A percentile compares a stretch with the other conserved stretches of the same genome.
Conservation (phyloP, 2,329 filamentous ascomycete genomes). For the Microcera coccophila region DNA sequence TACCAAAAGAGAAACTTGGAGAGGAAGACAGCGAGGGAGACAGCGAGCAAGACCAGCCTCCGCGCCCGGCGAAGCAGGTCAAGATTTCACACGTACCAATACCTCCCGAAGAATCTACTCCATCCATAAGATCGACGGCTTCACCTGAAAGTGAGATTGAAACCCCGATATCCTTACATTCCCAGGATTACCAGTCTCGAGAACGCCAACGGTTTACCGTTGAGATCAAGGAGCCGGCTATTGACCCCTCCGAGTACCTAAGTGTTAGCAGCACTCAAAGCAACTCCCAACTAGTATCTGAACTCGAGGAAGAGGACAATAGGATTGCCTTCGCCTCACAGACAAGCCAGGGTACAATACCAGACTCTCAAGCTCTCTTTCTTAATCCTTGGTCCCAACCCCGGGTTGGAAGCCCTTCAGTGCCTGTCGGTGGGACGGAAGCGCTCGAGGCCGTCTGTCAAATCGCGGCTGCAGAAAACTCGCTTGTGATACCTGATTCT, state of each 20-base stretch:
- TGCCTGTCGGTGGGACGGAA: too few relatives aligned
- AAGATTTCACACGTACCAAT: conserved; percentile 23
- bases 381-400: conserved; percentile 20
- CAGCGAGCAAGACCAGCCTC: conserved; percentile 23
- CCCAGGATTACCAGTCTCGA: neutral
- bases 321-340: conserved; percentile 29
- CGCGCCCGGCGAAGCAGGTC: conserved; percentile 27
- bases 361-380: conserved; percentile 42
- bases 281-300: conserved; percentile 28
- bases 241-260: conserved; percentile 35
- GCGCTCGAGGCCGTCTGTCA: conserved; percentile 3
- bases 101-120: conserved; percentile 29
- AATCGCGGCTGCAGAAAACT: conserved; percentile 4
- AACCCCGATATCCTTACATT: conserved; percentile 8
- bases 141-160: conserved; percentile 22
- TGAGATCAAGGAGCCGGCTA: conserved; percentile 30
- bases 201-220: conserved; percentile 14
- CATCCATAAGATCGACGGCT: conserved; percentile 28
- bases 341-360: conserved; percentile 38
- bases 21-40: too few relatives aligned
- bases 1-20: too few relatives aligned
- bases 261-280: conserved; percentile 31
- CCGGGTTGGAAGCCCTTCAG: too few relatives aligned
- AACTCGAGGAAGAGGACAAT: conserved; percentile 35
- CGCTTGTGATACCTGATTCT: conserved; percentile 20